Evolutionary conservation across 176 grass and related monocot species (phyloP).

Genomic region (Oryza glumipatula): DNA sequence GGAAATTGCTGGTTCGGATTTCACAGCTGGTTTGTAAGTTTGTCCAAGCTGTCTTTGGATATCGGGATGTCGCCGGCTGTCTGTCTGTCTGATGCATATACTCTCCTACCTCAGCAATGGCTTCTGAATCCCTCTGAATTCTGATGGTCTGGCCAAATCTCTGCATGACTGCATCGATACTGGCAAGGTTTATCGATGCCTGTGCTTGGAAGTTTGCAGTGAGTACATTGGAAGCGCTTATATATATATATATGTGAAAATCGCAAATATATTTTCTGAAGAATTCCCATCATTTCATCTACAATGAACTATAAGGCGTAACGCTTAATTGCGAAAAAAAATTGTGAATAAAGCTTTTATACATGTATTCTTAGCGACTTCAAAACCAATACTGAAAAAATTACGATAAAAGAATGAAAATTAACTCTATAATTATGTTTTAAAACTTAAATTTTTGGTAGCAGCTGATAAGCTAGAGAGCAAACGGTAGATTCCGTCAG

Average conservation of each 20-base stretch:
- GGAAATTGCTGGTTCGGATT: neutral
- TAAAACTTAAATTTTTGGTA: too few species aligned
- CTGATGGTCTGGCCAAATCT: neutral
- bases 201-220: neutral
- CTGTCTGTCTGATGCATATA: conserved; percentile 3
- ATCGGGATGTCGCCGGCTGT: neutral
- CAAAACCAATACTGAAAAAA: too few species aligned
- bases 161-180: neutral
- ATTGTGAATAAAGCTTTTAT: too few species aligned
- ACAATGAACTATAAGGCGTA: too few species aligned
- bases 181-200: neutral
- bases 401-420: too few species aligned
- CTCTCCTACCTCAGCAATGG: neutral
- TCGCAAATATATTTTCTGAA: neutral
- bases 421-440: too few species aligned
- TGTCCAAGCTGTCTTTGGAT: neutral
- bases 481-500: too few species aligned
- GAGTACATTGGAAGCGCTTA: neutral
- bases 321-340: too few species aligned
- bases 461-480: too few species aligned
- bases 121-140: neutral
- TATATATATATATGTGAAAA: neutral
- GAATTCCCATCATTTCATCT: too few species aligned
- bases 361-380: too few species aligned
- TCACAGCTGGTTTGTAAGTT: neutral